Base-by-base conservation (phyloP, 1,139 yeast species). In the Taphrina flavorubra region DNA sequence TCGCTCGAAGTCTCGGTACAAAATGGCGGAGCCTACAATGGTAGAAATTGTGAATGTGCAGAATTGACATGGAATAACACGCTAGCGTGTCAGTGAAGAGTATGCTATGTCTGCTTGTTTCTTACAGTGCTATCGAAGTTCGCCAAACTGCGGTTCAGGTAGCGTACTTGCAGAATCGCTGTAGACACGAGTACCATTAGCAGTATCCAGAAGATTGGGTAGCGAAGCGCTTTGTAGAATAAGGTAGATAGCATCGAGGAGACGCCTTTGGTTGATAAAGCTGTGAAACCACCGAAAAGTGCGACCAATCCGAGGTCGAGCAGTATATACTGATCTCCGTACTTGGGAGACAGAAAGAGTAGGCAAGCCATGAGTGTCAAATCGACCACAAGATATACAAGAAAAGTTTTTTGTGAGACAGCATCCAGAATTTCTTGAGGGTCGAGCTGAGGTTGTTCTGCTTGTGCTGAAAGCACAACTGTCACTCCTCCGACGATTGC, bases 41-140 rank as follows among this genome's bases (percentile, higher is more conserved):
- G 81, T 82, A 1, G 82, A 77, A 8, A 79, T 71, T 0, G 83
- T 81, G 75, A 82, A 82, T 34, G 81, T 77, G 10, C 79, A 82
- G 74, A 82, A 82, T 72, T 82, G 84, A 47, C 81, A 78, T 0
- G 85, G 85, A 6, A 82, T 80, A 4, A 82, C 84, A 10, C 57
- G 65, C 46, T 58, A 13, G 13, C 8, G 34, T 16, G 16, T 18
- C 1, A 46, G 25, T 14, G 20, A 14, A 20, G 14, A 14, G 16
- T 25, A 25, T 25, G 31, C 31, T 25, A 25, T 25, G 31, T 25
- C 31, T 25, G 31, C 31, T 25, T 25, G 4, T 39, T 14, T 14
- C 62, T 58, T 46, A 58, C 62, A 36, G 83, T 80, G 3, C 83
- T 79, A 18, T 79, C 79, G 68, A 80, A 81, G 16, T 74, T 72